These are phyloP conservation scores for Populus hybrid DNA, from an alignment of 441 rosid genomes.

Conservation along the genomic window DNA sequence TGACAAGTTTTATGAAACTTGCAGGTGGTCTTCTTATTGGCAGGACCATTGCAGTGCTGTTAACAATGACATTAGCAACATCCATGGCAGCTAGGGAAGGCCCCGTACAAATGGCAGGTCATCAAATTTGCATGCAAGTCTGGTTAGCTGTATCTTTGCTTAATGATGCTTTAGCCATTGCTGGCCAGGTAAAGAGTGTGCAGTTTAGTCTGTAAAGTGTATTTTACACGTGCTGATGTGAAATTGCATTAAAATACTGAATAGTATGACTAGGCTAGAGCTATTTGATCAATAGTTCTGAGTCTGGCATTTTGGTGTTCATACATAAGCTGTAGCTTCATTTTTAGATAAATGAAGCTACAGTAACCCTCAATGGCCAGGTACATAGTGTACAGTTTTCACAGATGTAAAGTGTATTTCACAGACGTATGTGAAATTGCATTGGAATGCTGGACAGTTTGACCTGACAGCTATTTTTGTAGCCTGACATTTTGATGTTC, in stretches of 20 bases:
- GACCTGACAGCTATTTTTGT: background rate
- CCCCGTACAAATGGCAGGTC: constrained; percentile 87
- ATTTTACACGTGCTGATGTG: background rate
- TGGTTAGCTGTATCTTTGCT: constrained; percentile 94
- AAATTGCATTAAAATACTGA: background rate
- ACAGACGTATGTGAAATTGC: background rate
- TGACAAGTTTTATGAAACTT: constrained; percentile 14
- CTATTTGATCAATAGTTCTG: background rate
- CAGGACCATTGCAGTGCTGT: constrained; percentile 80
- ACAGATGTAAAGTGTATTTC: background rate
- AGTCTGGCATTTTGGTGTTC: background rate
- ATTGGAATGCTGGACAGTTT: background rate
- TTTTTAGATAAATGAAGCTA: background rate
- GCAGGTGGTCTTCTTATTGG: constrained; percentile 91
- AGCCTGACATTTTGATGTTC: background rate
- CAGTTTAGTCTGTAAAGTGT: background rate
- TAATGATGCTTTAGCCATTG: constrained; percentile 93
- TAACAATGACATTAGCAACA: constrained; percentile 79
- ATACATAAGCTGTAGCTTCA: background rate
- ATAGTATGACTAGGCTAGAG: background rate
- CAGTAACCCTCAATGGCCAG: background rate
- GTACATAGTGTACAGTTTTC: too few relatives aligned
- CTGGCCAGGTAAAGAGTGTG: constrained; percentile 68
- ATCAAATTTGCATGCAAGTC: constrained; percentile 85
- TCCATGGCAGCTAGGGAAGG: constrained; percentile 90